phyloP scores from a whole-genome alignment of 768 basidiomycete species.

The Hydnomerulius pinastri region DNA sequence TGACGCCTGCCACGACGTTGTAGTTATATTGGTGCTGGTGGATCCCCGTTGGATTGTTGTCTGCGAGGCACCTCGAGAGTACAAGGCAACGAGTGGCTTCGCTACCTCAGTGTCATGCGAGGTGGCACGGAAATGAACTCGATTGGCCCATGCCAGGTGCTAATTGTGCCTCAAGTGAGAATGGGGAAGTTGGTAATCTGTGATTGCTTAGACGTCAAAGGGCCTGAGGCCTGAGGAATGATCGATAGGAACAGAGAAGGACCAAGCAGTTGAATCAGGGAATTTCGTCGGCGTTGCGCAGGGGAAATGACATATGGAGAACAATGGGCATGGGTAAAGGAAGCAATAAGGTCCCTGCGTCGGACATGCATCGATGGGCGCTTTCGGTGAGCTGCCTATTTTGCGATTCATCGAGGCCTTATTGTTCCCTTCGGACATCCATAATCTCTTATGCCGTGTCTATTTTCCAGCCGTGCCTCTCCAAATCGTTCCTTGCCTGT shows the following conservation, averaged over 20 bases:
- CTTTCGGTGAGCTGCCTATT: constrained; percentile 5
- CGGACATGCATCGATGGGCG: neutral
- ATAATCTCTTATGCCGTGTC: constrained; percentile 5
- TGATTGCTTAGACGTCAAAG: neutral
- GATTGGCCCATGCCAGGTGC: neutral
- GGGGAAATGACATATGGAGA: constrained; percentile 10
- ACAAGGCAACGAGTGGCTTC: neutral
- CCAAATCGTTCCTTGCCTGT: constrained; percentile 12
- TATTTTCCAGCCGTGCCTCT: constrained; percentile 8
- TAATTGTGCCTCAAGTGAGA: neutral
- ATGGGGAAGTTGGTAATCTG: no score
- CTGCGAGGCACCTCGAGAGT: neutral
- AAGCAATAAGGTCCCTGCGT: constrained; percentile 2
- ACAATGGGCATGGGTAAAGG: constrained; percentile 23
- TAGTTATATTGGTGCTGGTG: no score
- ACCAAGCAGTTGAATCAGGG: neutral
- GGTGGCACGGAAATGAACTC: neutral
- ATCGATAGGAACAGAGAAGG: neutral
- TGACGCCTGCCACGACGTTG: no score
- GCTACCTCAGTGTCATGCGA: no score
- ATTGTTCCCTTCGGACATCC: constrained; percentile 17
- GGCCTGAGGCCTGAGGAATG: neutral
- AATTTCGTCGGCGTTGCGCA: neutral
- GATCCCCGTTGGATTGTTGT: neutral
- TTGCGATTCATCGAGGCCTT: neutral